Percentiles rank a stretch among this genome's conserved stretches.
phyloP scores from a whole-genome alignment of 1,284 basidiomycete species.

The Malassezia vespertilionis region DNA sequence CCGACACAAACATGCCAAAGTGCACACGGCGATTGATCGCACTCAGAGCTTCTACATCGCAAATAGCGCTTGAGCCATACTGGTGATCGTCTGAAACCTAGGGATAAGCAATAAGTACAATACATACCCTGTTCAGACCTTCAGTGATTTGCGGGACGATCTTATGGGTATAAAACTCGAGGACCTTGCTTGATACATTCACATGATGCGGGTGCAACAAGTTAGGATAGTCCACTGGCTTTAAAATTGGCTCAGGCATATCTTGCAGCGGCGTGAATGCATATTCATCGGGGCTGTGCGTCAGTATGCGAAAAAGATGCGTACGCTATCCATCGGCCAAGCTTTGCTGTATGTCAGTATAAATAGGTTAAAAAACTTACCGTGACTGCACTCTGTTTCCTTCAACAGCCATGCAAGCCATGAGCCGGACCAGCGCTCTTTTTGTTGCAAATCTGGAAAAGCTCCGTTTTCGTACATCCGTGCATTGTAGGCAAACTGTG shows the following conservation, averaged over 20 bases:
- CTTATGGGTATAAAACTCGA: conserved; percentile 70
- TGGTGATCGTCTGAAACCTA: conserved; percentile 78
- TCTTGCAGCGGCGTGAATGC: conserved; percentile 67
- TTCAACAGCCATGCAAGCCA: conserved; percentile 97
- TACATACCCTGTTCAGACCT: conserved; percentile 23
- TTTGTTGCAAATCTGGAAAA: conserved; percentile 58
- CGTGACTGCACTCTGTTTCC: conserved; percentile 87
- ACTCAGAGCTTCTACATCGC: conserved; percentile 88
- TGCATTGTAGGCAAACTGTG: conserved; percentile 90
- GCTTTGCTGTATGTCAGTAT: conserved; percentile 15
- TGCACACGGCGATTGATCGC: conserved; percentile 91
- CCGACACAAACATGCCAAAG: conserved; percentile 97
- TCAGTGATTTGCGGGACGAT: conserved; percentile 73
- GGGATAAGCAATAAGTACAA: background rate
- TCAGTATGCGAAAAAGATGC: background rate
- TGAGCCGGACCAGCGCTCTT: conserved; percentile 65
- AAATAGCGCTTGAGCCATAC: conserved; percentile 84
- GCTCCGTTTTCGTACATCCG: conserved; percentile 71
- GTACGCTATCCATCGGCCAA: conserved; percentile 23
- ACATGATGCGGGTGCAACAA: conserved; percentile 70
- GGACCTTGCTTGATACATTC: conserved; percentile 77
- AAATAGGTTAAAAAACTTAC: conserved; percentile 49
- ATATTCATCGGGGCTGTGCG: conserved; percentile 70
- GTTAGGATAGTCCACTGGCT: conserved; percentile 62
- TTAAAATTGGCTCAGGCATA: conserved; percentile 73